Percentiles rank a stretch among this genome's conserved stretches.
These are phyloP conservation scores for Globisporangium paroecandrum DNA, from an alignment of 352 stramenopile genomes.

Conservation along the genomic window DNA sequence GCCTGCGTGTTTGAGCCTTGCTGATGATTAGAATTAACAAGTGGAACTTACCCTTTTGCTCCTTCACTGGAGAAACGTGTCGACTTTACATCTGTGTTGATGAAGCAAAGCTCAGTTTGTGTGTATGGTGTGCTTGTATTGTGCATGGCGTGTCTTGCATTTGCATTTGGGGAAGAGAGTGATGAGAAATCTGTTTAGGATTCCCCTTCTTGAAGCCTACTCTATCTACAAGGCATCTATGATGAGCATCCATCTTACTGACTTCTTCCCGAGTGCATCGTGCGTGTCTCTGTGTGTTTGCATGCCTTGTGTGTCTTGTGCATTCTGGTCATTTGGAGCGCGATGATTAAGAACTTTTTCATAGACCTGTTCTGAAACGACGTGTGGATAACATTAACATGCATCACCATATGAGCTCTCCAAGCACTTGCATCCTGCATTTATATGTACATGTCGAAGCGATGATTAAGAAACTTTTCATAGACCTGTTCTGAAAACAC, in stretches of 20 bases:
- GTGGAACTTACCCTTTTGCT: constrained; percentile 83
- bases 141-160: constrained; percentile 16
- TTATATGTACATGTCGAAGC: constrained; percentile 19
- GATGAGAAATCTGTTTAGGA: constrained; percentile 80
- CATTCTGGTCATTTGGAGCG: constrained; percentile 18
- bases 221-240: constrained; percentile 53
- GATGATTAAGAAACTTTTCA: constrained; percentile 80
- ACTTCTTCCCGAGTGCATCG: constrained; percentile 20
- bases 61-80: constrained; percentile 69
- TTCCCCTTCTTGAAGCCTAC: constrained; percentile 82
- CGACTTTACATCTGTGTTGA: constrained; percentile 89
- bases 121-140: constrained; percentile 19
- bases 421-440: constrained; percentile 8
- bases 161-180: constrained; percentile 29
- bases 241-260: constrained; percentile 70
- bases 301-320: neutral
- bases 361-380: constrained; percentile 89
- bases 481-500: constrained; percentile 87
- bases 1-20: constrained; percentile 15
- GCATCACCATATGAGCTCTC: constrained; percentile 87
- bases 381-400: constrained; percentile 85
- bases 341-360: constrained; percentile 82
- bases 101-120: constrained; percentile 55
- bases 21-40: constrained; percentile 69
- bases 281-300: neutral